Base-by-base conservation (phyloP, 768 basidiomycete genomes). In the Tylopilus balloui region DNA sequence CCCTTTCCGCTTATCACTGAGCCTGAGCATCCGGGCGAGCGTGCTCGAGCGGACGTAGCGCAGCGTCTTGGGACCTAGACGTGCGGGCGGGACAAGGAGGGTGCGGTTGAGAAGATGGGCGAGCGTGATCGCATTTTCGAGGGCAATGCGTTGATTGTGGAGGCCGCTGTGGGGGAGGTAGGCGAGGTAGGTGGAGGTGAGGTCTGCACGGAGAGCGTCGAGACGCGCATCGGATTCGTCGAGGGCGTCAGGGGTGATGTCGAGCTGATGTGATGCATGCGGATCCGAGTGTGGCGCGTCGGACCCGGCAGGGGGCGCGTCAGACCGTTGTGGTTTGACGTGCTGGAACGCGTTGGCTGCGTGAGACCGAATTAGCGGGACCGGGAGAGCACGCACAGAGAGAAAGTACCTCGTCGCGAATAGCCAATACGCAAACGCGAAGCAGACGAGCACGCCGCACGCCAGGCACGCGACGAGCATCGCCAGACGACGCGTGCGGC, bases 91-190 rank as follows among this genome's bases (percentile, higher is more conserved):
- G 27, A 90, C 70, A 54, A 92, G 78, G 27, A 92, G 73, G 11
- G 88, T 92, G 51, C 88, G 83, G 68, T 85, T 83, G 51, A 89
- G 77, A 25, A 85, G 62, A 51, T 68, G 72, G 2, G 88, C 75
- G 43, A 92, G 76, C n/a, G 83, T 72, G 17, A 91, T 75, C 3
- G 87, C 90, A 58, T 92, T 92, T 69, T 92, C 87, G 52, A 92
- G 77, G 15, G 87, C 83, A 55, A 92, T 89, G 28, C 88, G 83
- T 68, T 92, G 88, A 65, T 89, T 92, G 67, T 92, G 87, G 55
- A 88, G 85, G 3, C 88, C 86, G 53, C 86, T 88, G 63, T 92
- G 88, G 12, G 89, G 88, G 17, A 92, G 73, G 64, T 88, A 92
- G 17, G 86, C 74, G 17, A 92, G 66, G 64, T 77, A 92, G 45